These are phyloP conservation scores for Aspergillus sp. DNA, from an alignment of 2,329 filamentous ascomycete species.

Conservation along the genomic window DNA sequence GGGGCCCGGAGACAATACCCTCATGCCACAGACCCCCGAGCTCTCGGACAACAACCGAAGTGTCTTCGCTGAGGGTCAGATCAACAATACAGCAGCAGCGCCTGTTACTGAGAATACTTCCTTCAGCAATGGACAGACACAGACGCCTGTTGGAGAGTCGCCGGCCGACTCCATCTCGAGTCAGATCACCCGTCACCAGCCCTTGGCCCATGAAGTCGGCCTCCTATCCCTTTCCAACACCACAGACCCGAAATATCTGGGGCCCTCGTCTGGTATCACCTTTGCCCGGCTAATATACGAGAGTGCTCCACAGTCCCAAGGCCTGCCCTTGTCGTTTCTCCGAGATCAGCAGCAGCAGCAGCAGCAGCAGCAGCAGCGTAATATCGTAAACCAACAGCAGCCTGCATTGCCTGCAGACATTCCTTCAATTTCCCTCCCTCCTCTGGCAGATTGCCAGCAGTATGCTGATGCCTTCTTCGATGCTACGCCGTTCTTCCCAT, in stretches of 20 bases:
- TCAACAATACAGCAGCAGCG: not conserved
- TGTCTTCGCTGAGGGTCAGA: not conserved
- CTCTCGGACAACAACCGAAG: not conserved
- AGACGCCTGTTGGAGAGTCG: not conserved
- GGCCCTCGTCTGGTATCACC: slow-evolving; percentile 2
- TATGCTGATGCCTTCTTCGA: not conserved
- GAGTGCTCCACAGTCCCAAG: slow-evolving; percentile 4
- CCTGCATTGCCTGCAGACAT: not conserved
- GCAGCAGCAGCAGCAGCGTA: not conserved
- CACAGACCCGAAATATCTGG: slow-evolving; percentile 6
- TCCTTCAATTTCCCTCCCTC: not conserved
- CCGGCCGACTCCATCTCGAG: not conserved
- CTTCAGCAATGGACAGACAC: not conserved
- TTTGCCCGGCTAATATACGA: slow-evolving; percentile 8
- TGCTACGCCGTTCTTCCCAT: not conserved
- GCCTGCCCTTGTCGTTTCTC: not conserved
- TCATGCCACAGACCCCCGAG: not conserved
- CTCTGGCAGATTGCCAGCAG: not conserved
- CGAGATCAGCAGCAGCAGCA: not conserved
- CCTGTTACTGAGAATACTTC: not conserved
- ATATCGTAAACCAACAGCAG: no score
- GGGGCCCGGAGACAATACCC: not conserved
- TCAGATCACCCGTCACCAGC: slow-evolving; percentile 5
- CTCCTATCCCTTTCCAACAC: slow-evolving; percentile 6
- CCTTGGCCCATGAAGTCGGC: slow-evolving; percentile 6